Evolutionary conservation across 2,329 filamentous ascomycete genomes (phyloP).

Genomic region (Cryoendolithus antarcticus): DNA sequence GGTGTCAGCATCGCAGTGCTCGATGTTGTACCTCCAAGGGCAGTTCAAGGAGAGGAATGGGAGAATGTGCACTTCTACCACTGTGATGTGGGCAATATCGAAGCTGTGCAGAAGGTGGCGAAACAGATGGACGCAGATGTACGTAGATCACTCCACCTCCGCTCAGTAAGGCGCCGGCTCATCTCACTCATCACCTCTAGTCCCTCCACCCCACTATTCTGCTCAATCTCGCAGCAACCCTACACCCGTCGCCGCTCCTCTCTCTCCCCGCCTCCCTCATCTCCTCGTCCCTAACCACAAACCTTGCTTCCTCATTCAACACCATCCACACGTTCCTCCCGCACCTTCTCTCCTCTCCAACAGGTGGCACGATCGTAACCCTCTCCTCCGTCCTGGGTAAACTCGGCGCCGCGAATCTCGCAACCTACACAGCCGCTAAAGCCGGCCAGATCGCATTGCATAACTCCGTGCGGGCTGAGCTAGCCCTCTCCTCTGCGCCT

Average conservation of each 20-base stretch:
- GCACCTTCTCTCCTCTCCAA: constrained; percentile 51
- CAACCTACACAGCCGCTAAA: constrained; percentile 85
- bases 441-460: constrained; percentile 79
- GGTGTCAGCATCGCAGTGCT: constrained; percentile 81
- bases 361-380: constrained; percentile 79
- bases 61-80: constrained; percentile 61
- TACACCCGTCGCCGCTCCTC: constrained; percentile 65
- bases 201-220: constrained; percentile 77
- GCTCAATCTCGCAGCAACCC: constrained; percentile 88
- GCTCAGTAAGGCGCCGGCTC: too few species aligned
- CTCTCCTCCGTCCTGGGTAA: constrained; percentile 81
- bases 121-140: constrained; percentile 67
- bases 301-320: constrained; percentile 78
- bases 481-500: constrained; percentile 24
- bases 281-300: constrained; percentile 61
- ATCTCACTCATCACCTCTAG: too few species aligned
- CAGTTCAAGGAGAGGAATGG: constrained; percentile 31
- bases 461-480: constrained; percentile 60
- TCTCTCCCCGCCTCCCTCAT: constrained; percentile 54
- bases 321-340: constrained; percentile 78
- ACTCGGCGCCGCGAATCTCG: constrained; percentile 46
- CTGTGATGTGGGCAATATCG: constrained; percentile 70
- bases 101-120: constrained; percentile 52
- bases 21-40: constrained; percentile 55
- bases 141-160: too few species aligned